Evolutionary conservation across 106 monocot species (phyloP).

Genomic region (Iris macrosiphon): DNA sequence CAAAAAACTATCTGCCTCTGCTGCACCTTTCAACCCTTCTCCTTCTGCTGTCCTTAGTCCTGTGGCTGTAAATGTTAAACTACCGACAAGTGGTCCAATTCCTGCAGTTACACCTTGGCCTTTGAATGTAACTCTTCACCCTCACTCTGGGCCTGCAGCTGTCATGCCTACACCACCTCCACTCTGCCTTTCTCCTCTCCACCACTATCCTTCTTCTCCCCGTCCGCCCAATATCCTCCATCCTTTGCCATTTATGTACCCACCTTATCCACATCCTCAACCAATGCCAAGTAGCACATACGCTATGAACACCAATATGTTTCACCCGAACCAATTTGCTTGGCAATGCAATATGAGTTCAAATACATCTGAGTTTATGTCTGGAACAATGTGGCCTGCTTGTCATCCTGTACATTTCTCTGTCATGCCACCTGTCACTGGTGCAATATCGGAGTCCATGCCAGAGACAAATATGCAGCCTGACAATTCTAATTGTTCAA

Average conservation of each 20-base stretch:
- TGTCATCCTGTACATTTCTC: conserved; percentile 69
- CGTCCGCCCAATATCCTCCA: conserved; percentile 60
- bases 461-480: conserved; percentile 26
- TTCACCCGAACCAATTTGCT: conserved; percentile 63
- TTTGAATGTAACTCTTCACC: conserved; percentile 39
- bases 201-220: conserved; percentile 45
- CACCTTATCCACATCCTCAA: conserved; percentile 73
- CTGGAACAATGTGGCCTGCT: conserved; percentile 53
- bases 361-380: conserved; percentile 60
- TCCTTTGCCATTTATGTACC: conserved; percentile 76
- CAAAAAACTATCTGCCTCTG: conserved; percentile 79
- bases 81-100: conserved; percentile 37
- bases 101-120: conserved; percentile 80
- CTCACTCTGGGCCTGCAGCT: conserved; percentile 57
- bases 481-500: conserved; percentile 16
- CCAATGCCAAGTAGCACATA: conserved; percentile 50
- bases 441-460: conserved; percentile 45
- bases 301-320: conserved; percentile 55
- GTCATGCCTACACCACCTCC: conserved; percentile 52
- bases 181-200: conserved; percentile 77
- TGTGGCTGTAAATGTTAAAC: conserved; percentile 35
- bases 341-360: conserved; percentile 78
- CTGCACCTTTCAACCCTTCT: conserved; percentile 84
- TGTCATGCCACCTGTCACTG: conserved; percentile 29
- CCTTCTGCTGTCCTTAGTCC: conserved; percentile 42